A percentile compares a stretch with the other conserved stretches of the same genome.
phyloP scores from a whole-genome alignment of 179 eudicot species.

The Monotropa hypopitys region DNA sequence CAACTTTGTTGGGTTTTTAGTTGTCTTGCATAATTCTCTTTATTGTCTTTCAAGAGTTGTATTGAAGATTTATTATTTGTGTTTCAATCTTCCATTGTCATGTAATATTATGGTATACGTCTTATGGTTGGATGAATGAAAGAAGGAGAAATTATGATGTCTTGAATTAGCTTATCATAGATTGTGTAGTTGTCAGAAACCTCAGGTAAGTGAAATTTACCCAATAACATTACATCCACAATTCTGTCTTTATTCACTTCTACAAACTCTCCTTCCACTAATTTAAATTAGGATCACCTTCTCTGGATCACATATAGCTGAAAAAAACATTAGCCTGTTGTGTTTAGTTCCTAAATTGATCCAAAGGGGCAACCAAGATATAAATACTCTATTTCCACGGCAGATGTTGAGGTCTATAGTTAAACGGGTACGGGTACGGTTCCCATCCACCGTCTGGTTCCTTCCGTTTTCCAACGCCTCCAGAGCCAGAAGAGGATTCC shows the following conservation, averaged over 20 bases:
- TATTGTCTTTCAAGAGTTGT: too few relatives aligned
- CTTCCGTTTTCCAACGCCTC: constrained; percentile 52
- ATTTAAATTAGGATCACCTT: constrained; percentile 8
- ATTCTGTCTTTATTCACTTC: constrained; percentile 19
- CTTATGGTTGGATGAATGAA: too few relatives aligned
- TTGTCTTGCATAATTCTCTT: too few relatives aligned
- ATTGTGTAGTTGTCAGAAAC: too few relatives aligned
- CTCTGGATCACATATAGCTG: constrained; percentile 15
- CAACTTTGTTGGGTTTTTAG: too few relatives aligned
- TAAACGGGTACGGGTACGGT: constrained; percentile 25
- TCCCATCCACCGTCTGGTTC: constrained; percentile 82
- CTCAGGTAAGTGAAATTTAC: too few relatives aligned
- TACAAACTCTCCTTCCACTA: constrained; percentile 10
- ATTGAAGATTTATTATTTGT: too few relatives aligned
- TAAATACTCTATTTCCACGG: constrained; percentile 32
- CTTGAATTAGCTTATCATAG: too few relatives aligned
- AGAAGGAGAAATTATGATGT: too few relatives aligned
- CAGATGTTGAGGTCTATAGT: constrained; percentile 49
- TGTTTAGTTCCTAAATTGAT: constrained; percentile 16
- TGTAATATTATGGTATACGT: too few relatives aligned
- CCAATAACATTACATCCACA: constrained; percentile 17
- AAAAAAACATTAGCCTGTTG: constrained; percentile 12
- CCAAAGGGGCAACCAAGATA: constrained; percentile 1
- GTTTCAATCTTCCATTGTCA: too few relatives aligned
- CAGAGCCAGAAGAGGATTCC: constrained; percentile 32